phyloP scores from a whole-genome alignment of 495 filamentous ascomycete species.

The Patellaria atrata region DNA sequence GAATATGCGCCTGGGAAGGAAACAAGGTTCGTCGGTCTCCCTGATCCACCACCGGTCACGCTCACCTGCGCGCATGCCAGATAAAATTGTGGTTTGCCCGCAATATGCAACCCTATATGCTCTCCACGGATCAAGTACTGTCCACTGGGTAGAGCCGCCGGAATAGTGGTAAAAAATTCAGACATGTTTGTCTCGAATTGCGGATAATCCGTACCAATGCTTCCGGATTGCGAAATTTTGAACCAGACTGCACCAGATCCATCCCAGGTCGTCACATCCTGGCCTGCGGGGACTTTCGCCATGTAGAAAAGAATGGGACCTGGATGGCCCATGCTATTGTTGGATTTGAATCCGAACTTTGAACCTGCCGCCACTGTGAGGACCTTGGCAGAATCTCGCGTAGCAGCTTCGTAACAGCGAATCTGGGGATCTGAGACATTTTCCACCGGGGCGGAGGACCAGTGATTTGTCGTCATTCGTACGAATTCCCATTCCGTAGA shows the following conservation, averaged over 20 bases:
- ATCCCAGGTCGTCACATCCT: constrained; percentile 33
- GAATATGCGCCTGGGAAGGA: constrained; percentile 18
- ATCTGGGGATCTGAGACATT: constrained; percentile 34
- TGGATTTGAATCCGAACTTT: constrained; percentile 32
- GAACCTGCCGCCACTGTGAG: constrained; percentile 33
- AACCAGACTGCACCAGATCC: constrained; percentile 37
- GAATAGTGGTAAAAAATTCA: no score
- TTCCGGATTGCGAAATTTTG: no score
- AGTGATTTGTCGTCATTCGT: constrained; percentile 38
- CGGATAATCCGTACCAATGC: no score
- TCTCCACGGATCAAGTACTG: constrained; percentile 51
- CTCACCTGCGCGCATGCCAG: constrained; percentile 19
- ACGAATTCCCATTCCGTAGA: constrained; percentile 34
- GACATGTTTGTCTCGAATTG: no score
- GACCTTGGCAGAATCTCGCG: constrained; percentile 26
- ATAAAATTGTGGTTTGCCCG: constrained; percentile 21
- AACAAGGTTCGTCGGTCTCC: constrained; percentile 12
- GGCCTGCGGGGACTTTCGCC: constrained; percentile 36
- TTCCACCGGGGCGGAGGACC: constrained; percentile 38
- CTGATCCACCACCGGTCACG: constrained; percentile 19
- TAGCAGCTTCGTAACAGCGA: constrained; percentile 37
- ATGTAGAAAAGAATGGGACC: constrained; percentile 40
- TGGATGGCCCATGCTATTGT: constrained; percentile 34
- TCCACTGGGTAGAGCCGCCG: constrained; percentile 37
- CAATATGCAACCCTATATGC: constrained; percentile 39